Evolutionary conservation across 371 early-diverging fungal species (phyloP).

Genomic region (Mortierella sp.): DNA sequence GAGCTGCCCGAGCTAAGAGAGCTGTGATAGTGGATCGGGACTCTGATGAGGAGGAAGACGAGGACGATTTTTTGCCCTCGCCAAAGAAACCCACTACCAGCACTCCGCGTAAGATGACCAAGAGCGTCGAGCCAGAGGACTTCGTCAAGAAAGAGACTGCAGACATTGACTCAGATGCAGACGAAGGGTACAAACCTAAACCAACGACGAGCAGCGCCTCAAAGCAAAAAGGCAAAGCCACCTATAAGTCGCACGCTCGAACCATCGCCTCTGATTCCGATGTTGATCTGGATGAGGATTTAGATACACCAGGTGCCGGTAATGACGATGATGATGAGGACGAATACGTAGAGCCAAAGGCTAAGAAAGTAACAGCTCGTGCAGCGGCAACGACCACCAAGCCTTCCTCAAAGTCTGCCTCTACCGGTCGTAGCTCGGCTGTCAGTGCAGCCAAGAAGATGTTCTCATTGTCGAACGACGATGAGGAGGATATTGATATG

Average conservation of each 20-base stretch:
- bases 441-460: slow-evolving; percentile 41
- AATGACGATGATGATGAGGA: slow-evolving; percentile 20
- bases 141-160: slow-evolving; percentile 5
- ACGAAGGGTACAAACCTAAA: slow-evolving; percentile 21
- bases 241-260: slow-evolving; percentile 25
- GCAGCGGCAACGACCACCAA: not conserved
- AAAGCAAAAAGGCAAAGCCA: slow-evolving; percentile 27
- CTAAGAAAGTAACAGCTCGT: slow-evolving; percentile 15
- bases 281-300: slow-evolving; percentile 1
- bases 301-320: not conserved
- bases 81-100: slow-evolving; percentile 16
- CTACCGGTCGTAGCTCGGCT: slow-evolving; percentile 18
- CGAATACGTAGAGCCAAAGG: slow-evolving; percentile 25
- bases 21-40: slow-evolving; percentile 40
- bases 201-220: not conserved
- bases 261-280: slow-evolving; percentile 28
- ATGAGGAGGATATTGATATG: slow-evolving; percentile 15
- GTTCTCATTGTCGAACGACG: slow-evolving; percentile 36
- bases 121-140: slow-evolving; percentile 30
- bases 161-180: slow-evolving; percentile 7
- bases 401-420: slow-evolving; percentile 6
- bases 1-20: slow-evolving; percentile 45
- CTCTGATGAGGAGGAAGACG: slow-evolving; percentile 37
- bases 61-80: slow-evolving; percentile 34
- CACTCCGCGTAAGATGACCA: slow-evolving; percentile 27